Base-by-base conservation (phyloP, 768 basidiomycete species). In the Mycena floridula region DNA sequence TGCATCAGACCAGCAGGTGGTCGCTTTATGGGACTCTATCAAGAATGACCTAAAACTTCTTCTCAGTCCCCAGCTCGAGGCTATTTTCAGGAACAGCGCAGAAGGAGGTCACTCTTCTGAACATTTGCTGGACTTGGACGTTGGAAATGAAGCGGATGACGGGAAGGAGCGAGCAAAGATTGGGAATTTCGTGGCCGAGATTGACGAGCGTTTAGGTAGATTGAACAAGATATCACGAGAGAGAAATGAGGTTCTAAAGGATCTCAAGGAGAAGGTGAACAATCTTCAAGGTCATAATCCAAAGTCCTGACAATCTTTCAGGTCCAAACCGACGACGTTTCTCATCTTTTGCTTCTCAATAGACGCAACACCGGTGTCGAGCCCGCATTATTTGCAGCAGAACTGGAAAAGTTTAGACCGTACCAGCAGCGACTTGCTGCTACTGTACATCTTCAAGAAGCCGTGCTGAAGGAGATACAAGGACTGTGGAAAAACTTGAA, bases 251-350 rank as follows among this genome's bases (percentile, higher is more conserved):
- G 82, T 92, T 0, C 64, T 98, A 43, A 93, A 89, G 59, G 96
- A 98, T 58, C 69, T 99, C 40, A 99, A 98, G 61, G 94, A 97
- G 36, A 96, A 95, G 79, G 94, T 92, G 43, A 36, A 45, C 37
- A 9, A 8, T 13, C 42, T 15, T 27, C 41, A 25, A 9, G 44
- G 23, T 13, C 9, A 4, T 8, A 39, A 22, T 40, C 28, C 21
- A 28, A 25, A 43, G 43, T 35, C 47, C 25, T 25, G 20, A 20
- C 43, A 13, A 18, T 25, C 42, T n/a, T 38, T 2, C 54, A 98
- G 93, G 77, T 96, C 38, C 96, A 97, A 80, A 71, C 75, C 22
- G 96, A 99, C 64, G 96, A 99, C 52, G 95, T 98, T 22, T 99
- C 95, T 0, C 91, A 95, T 58, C 73, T 96, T 1, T 77, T 98